phyloP scores from a whole-genome alignment of 306 rosid species.

The Rubus idaeus region DNA sequence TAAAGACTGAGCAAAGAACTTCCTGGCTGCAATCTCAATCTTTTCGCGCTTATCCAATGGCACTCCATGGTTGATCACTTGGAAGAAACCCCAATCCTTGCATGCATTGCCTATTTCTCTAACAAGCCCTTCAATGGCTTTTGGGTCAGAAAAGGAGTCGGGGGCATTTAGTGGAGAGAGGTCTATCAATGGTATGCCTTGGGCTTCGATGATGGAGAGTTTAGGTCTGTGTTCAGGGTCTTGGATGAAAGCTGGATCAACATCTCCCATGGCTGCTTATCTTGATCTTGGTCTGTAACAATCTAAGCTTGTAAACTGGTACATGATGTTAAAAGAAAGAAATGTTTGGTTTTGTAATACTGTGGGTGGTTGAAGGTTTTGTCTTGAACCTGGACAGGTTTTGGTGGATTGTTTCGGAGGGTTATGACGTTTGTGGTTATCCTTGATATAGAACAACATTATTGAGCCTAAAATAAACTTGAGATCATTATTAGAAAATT shows the following conservation, averaged over 20 bases:
- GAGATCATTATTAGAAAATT: too few relatives aligned
- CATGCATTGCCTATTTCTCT: constrained; percentile 55
- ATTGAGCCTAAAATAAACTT: neutral
- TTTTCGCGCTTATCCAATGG: constrained; percentile 29
- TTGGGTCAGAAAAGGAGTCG: too few relatives aligned
- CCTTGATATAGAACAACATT: neutral
- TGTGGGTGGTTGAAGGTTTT: neutral
- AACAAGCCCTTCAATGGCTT: constrained; percentile 28
- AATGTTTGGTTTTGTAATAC: neutral
- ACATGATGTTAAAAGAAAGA: neutral
- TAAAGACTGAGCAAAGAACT: constrained; percentile 53
- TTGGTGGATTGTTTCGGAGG: neutral
- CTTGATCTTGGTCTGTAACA: neutral
- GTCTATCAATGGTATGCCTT: constrained; percentile 53
- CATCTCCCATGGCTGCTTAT: constrained; percentile 41
- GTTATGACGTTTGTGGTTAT: neutral
- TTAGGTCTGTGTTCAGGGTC: constrained; percentile 65
- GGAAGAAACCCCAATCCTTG: constrained; percentile 74
- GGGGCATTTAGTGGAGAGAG: constrained; percentile 20
- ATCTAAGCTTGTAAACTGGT: neutral
- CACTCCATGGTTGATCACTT: constrained; percentile 64
- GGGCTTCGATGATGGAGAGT: constrained; percentile 27
- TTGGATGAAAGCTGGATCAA: constrained; percentile 54
- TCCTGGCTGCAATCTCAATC: constrained; percentile 31
- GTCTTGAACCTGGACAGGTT: constrained; percentile 30